Evolutionary conservation across 1,284 basidiomycete genomes (phyloP).

Genomic region (Boletus semigastroideus): DNA sequence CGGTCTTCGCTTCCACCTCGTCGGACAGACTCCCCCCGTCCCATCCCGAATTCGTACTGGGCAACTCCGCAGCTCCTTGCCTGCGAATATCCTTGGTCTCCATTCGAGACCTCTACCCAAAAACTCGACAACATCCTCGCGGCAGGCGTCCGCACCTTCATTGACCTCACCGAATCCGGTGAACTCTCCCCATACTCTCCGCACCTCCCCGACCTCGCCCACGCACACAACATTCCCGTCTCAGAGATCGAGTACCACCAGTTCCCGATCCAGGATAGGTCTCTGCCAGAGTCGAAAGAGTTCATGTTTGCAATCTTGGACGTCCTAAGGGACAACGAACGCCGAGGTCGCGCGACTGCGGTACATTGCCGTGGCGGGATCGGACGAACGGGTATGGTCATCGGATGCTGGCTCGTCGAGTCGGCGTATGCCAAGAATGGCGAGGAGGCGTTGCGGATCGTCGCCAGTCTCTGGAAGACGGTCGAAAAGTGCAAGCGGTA

Average conservation of each 20-base stretch:
- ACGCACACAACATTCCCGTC: conserved; percentile 52
- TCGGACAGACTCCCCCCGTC: conserved; percentile 39
- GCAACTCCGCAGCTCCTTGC: conserved; percentile 68
- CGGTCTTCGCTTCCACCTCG: conserved; percentile 22
- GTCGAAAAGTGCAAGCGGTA: conserved; percentile 75
- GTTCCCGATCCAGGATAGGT: conserved; percentile 72
- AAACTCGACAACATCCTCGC: conserved; percentile 69
- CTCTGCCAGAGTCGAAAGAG: conserved; percentile 53
- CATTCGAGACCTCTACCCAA: conserved; percentile 43
- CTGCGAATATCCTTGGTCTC: conserved; percentile 77
- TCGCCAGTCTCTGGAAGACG: conserved; percentile 66
- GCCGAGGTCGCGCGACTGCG: conserved; percentile 54
- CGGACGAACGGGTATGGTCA: conserved; percentile 70
- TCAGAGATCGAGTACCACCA: conserved; percentile 64
- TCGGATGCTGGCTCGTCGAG: conserved; percentile 77
- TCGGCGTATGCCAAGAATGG: conserved; percentile 59
- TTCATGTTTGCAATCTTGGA: conserved; percentile 56
- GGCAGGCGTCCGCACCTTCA: conserved; percentile 73
- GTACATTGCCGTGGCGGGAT: conserved; percentile 79
- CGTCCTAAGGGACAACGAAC: conserved; percentile 57
- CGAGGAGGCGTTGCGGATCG: conserved; percentile 58
- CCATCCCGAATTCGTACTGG: conserved; percentile 81
- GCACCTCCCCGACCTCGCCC: conserved; percentile 53
- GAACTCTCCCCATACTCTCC: conserved; percentile 66
- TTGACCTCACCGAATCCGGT: conserved; percentile 73